Evolutionary conservation across 2,329 filamentous ascomycete genomes (phyloP).

Genomic region (Talaromyces sp.): DNA sequence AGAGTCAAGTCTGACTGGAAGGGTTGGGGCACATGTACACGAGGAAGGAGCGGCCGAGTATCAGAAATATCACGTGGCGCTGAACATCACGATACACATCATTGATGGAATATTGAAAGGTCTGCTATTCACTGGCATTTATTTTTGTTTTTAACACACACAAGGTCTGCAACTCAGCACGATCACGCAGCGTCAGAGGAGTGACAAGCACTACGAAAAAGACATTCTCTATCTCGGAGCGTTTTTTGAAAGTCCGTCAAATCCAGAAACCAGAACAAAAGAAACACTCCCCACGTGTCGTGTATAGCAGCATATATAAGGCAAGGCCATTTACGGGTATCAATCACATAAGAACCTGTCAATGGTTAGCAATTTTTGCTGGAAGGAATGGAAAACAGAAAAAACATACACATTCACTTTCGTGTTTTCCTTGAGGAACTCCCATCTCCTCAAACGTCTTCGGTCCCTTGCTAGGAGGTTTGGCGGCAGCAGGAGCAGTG

Average conservation of each 20-base stretch:
- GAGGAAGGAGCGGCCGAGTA: conserved; percentile 1
- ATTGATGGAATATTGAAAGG: not conserved
- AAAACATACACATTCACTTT: conserved; percentile 81
- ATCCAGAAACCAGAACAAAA: not conserved
- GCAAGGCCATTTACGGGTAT: conserved; percentile 23
- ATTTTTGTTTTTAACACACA: not conserved
- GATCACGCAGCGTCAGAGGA: not conserved
- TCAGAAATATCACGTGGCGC: not conserved
- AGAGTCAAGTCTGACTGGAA: not conserved
- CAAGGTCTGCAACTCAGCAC: not conserved
- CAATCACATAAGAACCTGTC: conserved; percentile 25
- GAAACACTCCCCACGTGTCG: not conserved
- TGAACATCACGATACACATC: too few relatives aligned
- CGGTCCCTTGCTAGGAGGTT: conserved; percentile 63
- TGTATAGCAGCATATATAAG: not conserved
- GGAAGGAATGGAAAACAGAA: not conserved
- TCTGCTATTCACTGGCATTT: not conserved
- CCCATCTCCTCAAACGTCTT: conserved; percentile 99
- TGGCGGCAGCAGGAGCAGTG: conserved; percentile 19
- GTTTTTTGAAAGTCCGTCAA: not conserved
- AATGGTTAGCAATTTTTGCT: not conserved
- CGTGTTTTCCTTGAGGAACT: conserved; percentile 73
- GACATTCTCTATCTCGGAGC: not conserved
- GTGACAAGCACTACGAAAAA: not conserved
- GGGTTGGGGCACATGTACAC: not conserved